Evolutionary conservation across 805 yeast species (phyloP), one percentile per base, ranked within the genome.

Genomic region (Ogataea angusta): DNA sequence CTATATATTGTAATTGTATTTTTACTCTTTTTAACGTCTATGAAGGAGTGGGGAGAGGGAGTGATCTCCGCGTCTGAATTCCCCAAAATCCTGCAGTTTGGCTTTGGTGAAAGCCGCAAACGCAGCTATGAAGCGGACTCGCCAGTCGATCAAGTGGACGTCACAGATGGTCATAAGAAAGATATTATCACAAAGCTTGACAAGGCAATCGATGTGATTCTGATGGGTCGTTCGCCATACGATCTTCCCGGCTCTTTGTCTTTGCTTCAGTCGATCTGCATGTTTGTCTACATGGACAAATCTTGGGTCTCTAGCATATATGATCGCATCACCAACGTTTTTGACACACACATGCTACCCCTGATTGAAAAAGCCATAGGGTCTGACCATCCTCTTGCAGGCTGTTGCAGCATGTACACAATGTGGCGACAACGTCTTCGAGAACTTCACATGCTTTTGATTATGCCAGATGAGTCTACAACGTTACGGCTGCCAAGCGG

Each of bases 391-490:
- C 27, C 42, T 2, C 27, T 29, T 3, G 19, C 13, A 6, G 32
- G 30, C 9, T 48, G 48, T 29, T 9, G 49, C 4, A 8, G 13
- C 1, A 23, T 32, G 35, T 51, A 34, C 30, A 16, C 33, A 10
- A n/a, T 25, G 4, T 53, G 58, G 58, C 35, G 42, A 14, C 29
- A 29, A 2, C 36, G 48, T 10, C 25, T 53, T 1, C 5, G 22
- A 10, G 30, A 34, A 17, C 30, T 53, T 2, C 37, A 30, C 24
- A 27, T 36, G 17, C 9, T 47, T 10, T 38, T 52, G 18, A 23
- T 50, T 34, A 21, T 40, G 15, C 32, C 47, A 8, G 58, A 53
- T 30, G 40, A 45, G 9, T 45, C 49, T 8, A 45, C 52, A 8
- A 44, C 48, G 10, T 23, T 48, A 19, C 26, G 45, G 21, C 32